Base-by-base conservation (phyloP, 2,329 filamentous ascomycete genomes). In the Beauveria scarabaeidicola region DNA sequence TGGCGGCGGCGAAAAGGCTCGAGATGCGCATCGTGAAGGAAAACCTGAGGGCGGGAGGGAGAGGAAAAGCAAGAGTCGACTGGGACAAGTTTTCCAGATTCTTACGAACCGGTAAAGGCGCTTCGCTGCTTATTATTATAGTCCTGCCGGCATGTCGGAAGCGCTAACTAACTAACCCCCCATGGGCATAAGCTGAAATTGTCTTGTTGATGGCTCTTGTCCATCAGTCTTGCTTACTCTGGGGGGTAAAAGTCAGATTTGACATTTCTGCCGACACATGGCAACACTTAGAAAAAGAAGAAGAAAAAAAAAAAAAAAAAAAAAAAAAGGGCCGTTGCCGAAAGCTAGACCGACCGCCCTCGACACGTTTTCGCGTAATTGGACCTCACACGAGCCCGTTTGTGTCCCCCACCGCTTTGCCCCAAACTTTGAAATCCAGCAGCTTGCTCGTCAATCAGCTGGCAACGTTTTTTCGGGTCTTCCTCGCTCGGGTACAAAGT, bases 1-100 rank as follows among this genome's bases (percentile, higher is more conserved):
- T 61, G 19, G 64, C 65, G 55, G 62, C 61, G 53, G 64, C 61
- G 57, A 64, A 58, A 41, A 64, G 58, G 52, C 52, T 52, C 9
- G 46, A 11, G n/a, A 60, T 32, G 21, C 52, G 52, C 58, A 60
- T 60, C 44, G 44, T 52, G 52, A 25, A 19, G 23, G 44, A 21
- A 32, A 32, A 32, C n/a, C n/a, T n/a, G n/a, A n/a, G n/a, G n/a
- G n/a, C n/a, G n/a, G n/a, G n/a, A n/a, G n/a, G n/a, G n/a, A n/a
- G n/a, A n/a, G n/a, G n/a, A n/a, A n/a, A n/a, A n/a, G n/a, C n/a
- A n/a, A n/a, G n/a, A n/a, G n/a, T n/a, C n/a, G n/a, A n/a, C n/a
- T n/a, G n/a, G 15, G 23, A 32, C 38, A 46, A 43, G 38, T 17
- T 15, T 44, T 44, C 21, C 19, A 41, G 25, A 54, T 21, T 4